phyloP scores from a whole-genome alignment of 805 yeast genomes.

The Kurtzmaniella cleridarum region DNA sequence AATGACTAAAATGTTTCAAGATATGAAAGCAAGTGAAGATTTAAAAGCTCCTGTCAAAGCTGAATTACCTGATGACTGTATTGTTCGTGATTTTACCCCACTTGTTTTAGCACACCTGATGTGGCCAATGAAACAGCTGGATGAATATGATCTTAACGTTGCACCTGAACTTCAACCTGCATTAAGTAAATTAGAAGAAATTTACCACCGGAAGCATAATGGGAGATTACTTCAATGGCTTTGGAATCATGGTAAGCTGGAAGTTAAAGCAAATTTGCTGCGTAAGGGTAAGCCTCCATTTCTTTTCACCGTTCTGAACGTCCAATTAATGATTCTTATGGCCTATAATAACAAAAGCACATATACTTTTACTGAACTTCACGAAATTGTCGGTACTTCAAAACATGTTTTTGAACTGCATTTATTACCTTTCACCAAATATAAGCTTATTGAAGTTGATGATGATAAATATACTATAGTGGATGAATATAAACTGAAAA shows the following conservation, averaged over 20 bases:
- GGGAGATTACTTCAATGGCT: conserved; percentile 94
- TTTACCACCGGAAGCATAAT: conserved; percentile 69
- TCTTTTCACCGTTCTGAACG: conserved; percentile 72
- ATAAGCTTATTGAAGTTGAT: conserved; percentile 61
- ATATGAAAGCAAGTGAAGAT: conserved; percentile 79
- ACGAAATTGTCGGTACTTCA: conserved; percentile 64
- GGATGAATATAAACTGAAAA: conserved; percentile 78
- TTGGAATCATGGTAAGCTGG: conserved; percentile 93
- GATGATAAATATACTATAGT: conserved; percentile 66
- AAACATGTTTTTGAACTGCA: conserved; percentile 66
- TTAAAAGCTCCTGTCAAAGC: conserved; percentile 56
- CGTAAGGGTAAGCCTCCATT: conserved; percentile 80
- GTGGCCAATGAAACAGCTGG: conserved; percentile 68
- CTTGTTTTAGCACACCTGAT: conserved; percentile 79
- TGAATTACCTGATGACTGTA: conserved; percentile 17
- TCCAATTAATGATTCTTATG: conserved; percentile 79
- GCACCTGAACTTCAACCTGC: conserved; percentile 66
- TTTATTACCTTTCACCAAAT: conserved; percentile 72
- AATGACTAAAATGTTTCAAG: conserved; percentile 93
- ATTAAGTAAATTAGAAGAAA: conserved; percentile 58
- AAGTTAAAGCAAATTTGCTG: conserved; percentile 78
- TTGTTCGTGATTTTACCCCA: conserved; percentile 54
- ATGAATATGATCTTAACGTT: conserved; percentile 42
- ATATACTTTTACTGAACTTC: conserved; percentile 55
- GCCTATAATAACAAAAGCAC: conserved; percentile 73